Evolutionary conservation across 106 monocot species (phyloP).

Genomic region (Vanilla planifolia): DNA sequence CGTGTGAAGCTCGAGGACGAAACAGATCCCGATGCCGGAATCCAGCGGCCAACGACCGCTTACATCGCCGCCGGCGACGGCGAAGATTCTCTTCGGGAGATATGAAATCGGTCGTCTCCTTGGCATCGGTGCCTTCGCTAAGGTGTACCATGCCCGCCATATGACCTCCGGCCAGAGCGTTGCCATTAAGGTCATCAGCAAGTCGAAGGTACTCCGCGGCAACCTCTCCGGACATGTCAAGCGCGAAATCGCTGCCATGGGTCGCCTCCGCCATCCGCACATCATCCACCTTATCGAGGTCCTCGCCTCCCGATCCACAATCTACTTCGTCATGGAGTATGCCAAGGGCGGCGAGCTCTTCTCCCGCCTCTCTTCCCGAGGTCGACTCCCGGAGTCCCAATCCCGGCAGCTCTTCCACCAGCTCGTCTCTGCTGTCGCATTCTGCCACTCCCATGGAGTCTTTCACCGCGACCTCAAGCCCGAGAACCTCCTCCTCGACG

Average conservation of each 20-base stretch:
- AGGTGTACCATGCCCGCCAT: constrained; percentile 25
- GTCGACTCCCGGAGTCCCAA: constrained; percentile 17
- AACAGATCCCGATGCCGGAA: constrained; percentile 14
- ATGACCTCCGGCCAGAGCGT: constrained; percentile 25
- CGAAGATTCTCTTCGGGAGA: constrained; percentile 11
- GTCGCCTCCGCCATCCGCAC: constrained; percentile 34
- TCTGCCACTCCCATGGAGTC: constrained; percentile 12
- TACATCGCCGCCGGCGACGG: not conserved
- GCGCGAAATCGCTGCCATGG: constrained; percentile 27
- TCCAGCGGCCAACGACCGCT: not conserved
- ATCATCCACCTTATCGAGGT: constrained; percentile 28
- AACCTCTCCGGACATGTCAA: constrained; percentile 14
- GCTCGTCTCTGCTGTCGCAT: constrained; percentile 19
- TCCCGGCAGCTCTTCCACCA: constrained; percentile 25
- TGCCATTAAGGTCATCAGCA: constrained; percentile 25
- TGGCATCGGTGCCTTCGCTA: constrained; percentile 20
- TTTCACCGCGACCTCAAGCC: constrained; percentile 17
- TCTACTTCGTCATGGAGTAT: constrained; percentile 32
- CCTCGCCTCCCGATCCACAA: constrained; percentile 24
- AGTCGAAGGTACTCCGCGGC: not conserved
- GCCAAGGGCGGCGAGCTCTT: constrained; percentile 33
- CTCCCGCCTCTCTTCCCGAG: constrained; percentile 8
- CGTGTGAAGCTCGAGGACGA: no score
- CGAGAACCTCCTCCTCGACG: constrained; percentile 12
- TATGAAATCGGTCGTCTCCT: constrained; percentile 23